Percentiles rank a stretch among this genome's conserved stretches.
These are phyloP conservation scores for Pulveroboletus sp. DNA, from an alignment of 768 basidiomycete genomes.

Conservation along the genomic window DNA sequence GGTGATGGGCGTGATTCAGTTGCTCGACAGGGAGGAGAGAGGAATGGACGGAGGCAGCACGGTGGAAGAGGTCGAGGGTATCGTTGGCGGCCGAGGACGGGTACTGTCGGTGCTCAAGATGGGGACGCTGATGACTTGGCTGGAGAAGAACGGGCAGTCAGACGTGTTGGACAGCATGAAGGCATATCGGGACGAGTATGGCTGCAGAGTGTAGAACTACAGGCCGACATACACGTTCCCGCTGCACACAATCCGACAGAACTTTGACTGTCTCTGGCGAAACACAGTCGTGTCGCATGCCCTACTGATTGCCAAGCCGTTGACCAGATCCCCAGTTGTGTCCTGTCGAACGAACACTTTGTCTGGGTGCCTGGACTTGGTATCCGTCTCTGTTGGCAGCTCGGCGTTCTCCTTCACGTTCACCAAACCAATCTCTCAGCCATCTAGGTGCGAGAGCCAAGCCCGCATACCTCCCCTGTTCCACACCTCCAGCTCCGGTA, in stretches of 20 bases:
- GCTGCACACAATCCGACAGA: too few species aligned
- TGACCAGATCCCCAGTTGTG: constrained; percentile 54
- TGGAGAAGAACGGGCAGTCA: constrained; percentile 61
- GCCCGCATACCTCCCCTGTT: constrained; percentile 34
- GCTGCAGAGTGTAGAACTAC: constrained; percentile 22
- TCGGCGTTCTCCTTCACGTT: constrained; percentile 29
- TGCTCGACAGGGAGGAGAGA: constrained; percentile 62
- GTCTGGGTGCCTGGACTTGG: constrained; percentile 53
- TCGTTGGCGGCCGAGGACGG: constrained; percentile 60
- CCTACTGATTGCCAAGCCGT: constrained; percentile 38
- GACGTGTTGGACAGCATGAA: constrained; percentile 69
- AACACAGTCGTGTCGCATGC: not conserved
- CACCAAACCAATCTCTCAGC: constrained; percentile 49
- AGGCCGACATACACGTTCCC: not conserved
- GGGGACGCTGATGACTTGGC: constrained; percentile 79
- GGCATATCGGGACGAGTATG: constrained; percentile 46
- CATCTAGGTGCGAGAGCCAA: constrained; percentile 55
- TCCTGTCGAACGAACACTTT: constrained; percentile 27
- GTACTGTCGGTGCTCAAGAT: constrained; percentile 82
- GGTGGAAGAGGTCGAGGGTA: constrained; percentile 73
- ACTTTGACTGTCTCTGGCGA: not conserved
- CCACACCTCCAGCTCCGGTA: constrained; percentile 35
- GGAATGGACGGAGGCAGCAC: constrained; percentile 55
- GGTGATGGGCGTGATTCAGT: constrained; percentile 84
- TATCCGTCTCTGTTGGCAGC: constrained; percentile 45